These are phyloP conservation scores for Thermomucor indicae-seudaticae DNA, from an alignment of 371 early-diverging fungal genomes.

Conservation along the genomic window DNA sequence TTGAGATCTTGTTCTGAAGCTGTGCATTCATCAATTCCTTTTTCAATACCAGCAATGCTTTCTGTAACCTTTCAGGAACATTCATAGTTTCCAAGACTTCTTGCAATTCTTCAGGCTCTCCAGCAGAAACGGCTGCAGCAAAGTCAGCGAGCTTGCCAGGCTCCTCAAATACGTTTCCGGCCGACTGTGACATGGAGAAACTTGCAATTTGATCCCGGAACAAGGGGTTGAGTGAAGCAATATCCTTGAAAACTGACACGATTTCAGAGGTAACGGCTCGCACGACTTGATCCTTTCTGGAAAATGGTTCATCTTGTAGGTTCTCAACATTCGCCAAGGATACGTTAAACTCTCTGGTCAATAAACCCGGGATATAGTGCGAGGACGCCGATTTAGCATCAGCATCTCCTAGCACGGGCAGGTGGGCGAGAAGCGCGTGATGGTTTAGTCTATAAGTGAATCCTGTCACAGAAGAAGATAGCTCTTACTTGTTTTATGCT, in stretches of 20 bases:
- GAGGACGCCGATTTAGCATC: too few species aligned
- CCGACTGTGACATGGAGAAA: constrained; percentile 91
- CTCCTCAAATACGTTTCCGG: constrained; percentile 92
- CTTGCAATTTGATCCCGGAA: constrained; percentile 95
- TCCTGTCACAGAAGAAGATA: too few species aligned
- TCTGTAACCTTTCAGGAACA: constrained; percentile 90
- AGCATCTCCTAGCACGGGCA: too few species aligned
- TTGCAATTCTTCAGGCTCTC: constrained; percentile 89
- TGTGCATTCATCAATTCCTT: constrained; percentile 96
- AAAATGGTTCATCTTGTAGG: constrained; percentile 77
- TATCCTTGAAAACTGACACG: constrained; percentile 92
- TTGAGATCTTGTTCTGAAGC: constrained; percentile 91
- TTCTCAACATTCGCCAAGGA: constrained; percentile 85
- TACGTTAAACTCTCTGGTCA: constrained; percentile 67
- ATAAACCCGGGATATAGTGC: constrained; percentile 45
- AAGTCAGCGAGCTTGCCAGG: constrained; percentile 96
- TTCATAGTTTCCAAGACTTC: constrained; percentile 85
- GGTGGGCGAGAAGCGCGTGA: too few species aligned
- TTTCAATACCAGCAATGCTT: constrained; percentile 87
- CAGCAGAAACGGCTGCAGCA: constrained; percentile 91
- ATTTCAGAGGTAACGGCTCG: constrained; percentile 93
- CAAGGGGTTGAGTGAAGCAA: constrained; percentile 87
- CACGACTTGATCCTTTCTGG: constrained; percentile 76
- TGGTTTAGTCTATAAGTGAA: too few species aligned
- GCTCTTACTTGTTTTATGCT: too few species aligned